A percentile compares a stretch with the other conserved stretches of the same genome.
Evolutionary conservation across 2,329 filamentous ascomycete species (phyloP).

Genomic region (Westerdykella ornata): DNA sequence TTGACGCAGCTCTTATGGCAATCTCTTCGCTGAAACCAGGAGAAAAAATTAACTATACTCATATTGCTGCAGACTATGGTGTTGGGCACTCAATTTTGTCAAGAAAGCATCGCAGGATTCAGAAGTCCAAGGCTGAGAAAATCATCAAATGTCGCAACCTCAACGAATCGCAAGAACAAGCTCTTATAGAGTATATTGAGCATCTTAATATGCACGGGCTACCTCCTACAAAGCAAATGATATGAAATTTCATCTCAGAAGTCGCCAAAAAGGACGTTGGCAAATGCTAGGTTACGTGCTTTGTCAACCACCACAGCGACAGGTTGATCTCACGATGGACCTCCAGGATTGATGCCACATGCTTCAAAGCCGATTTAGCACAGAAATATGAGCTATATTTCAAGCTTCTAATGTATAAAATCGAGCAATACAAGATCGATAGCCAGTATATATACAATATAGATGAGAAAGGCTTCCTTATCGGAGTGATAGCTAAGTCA

Average conservation of each 20-base stretch:
- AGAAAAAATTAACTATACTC: conserved; percentile 1
- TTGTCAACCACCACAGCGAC: conserved; percentile 6
- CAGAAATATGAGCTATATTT: conserved; percentile 15
- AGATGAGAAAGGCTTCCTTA: no score
- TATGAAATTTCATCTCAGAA: conserved; percentile 9
- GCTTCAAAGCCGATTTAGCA: conserved; percentile 14
- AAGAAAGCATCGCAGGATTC: not conserved
- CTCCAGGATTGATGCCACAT: conserved; percentile 9
- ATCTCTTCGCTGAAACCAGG: conserved; percentile 3
- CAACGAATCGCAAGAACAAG: conserved; percentile 4
- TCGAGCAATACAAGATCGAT: not conserved
- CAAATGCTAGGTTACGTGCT: conserved; percentile 13
- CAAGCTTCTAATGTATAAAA: not conserved
- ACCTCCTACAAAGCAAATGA: no score
- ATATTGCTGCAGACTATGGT: conserved; percentile 4
- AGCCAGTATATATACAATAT: no score
- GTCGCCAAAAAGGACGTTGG: conserved; percentile 6
- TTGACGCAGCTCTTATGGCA: conserved; percentile 4
- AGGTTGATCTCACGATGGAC: conserved; percentile 10
- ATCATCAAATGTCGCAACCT: conserved; percentile 1
- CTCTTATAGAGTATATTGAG: conserved; percentile 16
- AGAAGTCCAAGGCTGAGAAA: not conserved
- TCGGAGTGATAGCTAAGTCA: conserved; percentile 4
- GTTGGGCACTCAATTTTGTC: conserved; percentile 2
- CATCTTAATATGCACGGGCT: conserved; percentile 9